These are phyloP conservation scores for Microglena sp. DNA, from an alignment of 139 green algal genomes.

Conservation along the genomic window DNA sequence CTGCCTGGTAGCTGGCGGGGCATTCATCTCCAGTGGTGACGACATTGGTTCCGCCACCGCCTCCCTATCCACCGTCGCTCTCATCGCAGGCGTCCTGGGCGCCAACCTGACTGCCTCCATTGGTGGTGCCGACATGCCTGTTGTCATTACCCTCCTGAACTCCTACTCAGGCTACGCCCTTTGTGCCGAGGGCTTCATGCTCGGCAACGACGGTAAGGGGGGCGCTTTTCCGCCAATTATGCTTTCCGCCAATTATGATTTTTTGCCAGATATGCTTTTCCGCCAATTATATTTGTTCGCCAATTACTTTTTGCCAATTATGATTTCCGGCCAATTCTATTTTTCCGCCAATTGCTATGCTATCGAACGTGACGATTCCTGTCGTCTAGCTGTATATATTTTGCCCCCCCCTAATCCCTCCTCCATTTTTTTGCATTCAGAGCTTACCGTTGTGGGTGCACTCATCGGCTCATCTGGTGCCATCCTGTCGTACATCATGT, in stretches of 20 bases:
- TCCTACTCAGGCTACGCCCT: conserved; percentile 70
- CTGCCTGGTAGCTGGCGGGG: conserved; percentile 33
- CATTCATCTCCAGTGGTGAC: conserved; percentile 33
- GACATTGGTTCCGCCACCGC: neutral
- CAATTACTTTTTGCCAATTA: no score
- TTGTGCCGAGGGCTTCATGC: conserved; percentile 68
- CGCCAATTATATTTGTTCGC: no score
- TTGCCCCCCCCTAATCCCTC: no score
- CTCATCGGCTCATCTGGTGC: conserved; percentile 63
- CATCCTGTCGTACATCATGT: conserved; percentile 83
- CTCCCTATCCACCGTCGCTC: conserved; percentile 13
- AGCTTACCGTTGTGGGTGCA: conserved; percentile 11
- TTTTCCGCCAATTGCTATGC: no score
- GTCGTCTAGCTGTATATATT: no score
- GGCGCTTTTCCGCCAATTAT: no score
- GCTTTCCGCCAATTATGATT: no score
- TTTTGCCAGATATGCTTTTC: no score
- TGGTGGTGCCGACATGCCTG: conserved; percentile 74
- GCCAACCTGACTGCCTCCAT: conserved; percentile 67
- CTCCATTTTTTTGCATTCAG: no score
- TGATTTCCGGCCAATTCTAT: no score
- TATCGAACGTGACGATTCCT: no score
- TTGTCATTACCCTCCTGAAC: conserved; percentile 84
- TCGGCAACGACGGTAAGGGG: conserved; percentile 66
- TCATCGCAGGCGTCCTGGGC: conserved; percentile 49